Base-by-base conservation (phyloP, 1,139 yeast genomes). In the Scheffersomyces segobiensis region DNA sequence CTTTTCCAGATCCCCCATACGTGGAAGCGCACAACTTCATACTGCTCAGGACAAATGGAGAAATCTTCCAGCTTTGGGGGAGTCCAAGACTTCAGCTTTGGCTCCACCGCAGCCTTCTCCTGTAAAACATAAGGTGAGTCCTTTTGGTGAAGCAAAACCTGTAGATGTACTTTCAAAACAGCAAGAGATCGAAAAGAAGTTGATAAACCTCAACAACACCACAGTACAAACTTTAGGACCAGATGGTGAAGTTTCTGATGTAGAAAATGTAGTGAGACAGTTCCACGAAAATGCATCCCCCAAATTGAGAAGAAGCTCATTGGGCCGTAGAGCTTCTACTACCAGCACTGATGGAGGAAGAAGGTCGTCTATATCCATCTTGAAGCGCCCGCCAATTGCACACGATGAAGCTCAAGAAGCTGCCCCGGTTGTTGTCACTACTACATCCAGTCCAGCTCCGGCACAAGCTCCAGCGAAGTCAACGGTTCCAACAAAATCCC, bases 191-290 rank as follows among this genome's bases (percentile, higher is more conserved):
- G 83, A 80, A 50, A 75, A 76, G 61, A 75, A 82, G 64, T 71
- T 88, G 60, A 74, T 80, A 7, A 75, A 78, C 55, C 72, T 87
- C 52, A 87, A 87, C 65, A 81, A 83, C 50, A 87, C 89, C 0
- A 87, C 91, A 0, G 79, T 84, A 55, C 82, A 81, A 66, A 85
- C 87, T 1, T 63, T 82, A 49, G 85, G 83, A 0, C 70, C 73
- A 19, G 70, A 67, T 18, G 69, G 64, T 18, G 63, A 61, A 24
- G 52, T 57, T 8, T 58, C 61, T 4, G 67, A 67, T 54, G 62
- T 63, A n/a, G 67, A 68, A 55, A 57, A 60, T 14, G 62, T 64
- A 2, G 52, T 55, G 59, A 55, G 62, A 61, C 62, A 64, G 63
- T 63, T 60, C 58, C 58, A 65, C 65, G 61, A 64, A 24, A 56